phyloP scores from a whole-genome alignment of 139 green algal genomes.

The Chlorella sp. region DNA sequence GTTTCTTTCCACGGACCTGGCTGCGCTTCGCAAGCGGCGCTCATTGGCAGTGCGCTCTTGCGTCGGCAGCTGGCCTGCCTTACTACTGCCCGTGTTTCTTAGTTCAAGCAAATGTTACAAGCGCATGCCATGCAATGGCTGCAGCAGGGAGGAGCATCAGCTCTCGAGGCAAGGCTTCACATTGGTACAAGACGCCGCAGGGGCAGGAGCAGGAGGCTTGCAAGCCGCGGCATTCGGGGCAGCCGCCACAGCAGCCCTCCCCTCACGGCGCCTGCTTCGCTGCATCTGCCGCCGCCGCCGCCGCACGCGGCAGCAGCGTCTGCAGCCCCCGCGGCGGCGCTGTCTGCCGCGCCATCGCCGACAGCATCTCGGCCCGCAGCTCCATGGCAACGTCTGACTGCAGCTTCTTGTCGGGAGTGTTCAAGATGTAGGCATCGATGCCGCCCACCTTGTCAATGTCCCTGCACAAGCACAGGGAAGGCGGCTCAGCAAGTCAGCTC shows the following conservation, averaged over 20 bases:
- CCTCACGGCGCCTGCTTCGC: background rate
- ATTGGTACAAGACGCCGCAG: too few species aligned
- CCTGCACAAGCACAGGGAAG: slow-evolving; percentile 40
- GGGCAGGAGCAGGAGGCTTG: too few species aligned
- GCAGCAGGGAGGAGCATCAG: too few species aligned
- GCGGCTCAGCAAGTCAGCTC: background rate
- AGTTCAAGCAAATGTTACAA: too few species aligned
- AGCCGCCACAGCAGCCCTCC: background rate
- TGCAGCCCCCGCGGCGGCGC: background rate
- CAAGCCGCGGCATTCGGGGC: too few species aligned
- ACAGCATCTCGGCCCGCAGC: slow-evolving; percentile 48
- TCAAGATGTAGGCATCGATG: slow-evolving; percentile 85
- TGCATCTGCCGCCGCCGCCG: slow-evolving; percentile 6
- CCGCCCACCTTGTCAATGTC: slow-evolving; percentile 86
- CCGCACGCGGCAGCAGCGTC: background rate
- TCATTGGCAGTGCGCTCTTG: too few species aligned
- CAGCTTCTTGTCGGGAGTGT: slow-evolving; percentile 73
- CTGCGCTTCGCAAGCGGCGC: too few species aligned
- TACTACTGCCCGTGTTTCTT: too few species aligned
- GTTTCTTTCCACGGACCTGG: too few species aligned
- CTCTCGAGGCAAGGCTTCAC: too few species aligned
- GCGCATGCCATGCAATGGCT: too few species aligned
- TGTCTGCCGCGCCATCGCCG: background rate
- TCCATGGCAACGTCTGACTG: slow-evolving; percentile 57
- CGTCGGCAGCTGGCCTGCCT: too few species aligned